Evolutionary conservation across 257 asterid genomes (phyloP).

Genomic region (Capsicum pubescens): DNA sequence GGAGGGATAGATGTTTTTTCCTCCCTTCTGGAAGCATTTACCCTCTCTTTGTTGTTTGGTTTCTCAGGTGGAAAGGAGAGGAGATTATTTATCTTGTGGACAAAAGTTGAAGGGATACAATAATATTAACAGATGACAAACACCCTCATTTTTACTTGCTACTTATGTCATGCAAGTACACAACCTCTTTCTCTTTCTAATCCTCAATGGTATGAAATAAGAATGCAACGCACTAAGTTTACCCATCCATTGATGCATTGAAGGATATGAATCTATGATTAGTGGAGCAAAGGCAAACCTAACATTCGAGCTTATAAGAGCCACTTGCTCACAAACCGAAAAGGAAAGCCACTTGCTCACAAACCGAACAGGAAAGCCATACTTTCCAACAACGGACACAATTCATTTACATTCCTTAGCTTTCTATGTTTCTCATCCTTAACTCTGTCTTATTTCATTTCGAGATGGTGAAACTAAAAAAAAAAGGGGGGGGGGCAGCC

Average conservation of each 20-base stretch:
- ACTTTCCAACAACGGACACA: not conserved
- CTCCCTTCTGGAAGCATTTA: not conserved
- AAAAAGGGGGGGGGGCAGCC: not conserved
- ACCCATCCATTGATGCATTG: not conserved
- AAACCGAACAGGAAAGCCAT: not conserved
- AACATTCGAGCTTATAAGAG: not conserved
- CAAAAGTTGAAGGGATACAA: not conserved
- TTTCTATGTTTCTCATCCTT: slow-evolving; percentile 12
- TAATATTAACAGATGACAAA: not conserved
- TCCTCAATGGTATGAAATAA: not conserved
- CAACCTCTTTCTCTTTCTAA: not conserved
- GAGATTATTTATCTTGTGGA: not conserved
- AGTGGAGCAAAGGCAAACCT: not conserved
- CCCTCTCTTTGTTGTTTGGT: not conserved
- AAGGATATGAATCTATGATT: not conserved
- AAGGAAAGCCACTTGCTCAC: not conserved
- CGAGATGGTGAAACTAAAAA: not conserved
- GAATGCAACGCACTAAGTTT: not conserved
- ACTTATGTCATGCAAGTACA: not conserved
- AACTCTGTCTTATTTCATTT: not conserved
- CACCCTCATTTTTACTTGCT: not conserved
- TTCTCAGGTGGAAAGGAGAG: not conserved
- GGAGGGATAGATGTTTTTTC: not conserved
- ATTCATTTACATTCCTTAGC: slow-evolving; percentile 9
- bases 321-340: not conserved